Conservation (phyloP, 805 yeast genomes). For the Candida andamanensis region DNA sequence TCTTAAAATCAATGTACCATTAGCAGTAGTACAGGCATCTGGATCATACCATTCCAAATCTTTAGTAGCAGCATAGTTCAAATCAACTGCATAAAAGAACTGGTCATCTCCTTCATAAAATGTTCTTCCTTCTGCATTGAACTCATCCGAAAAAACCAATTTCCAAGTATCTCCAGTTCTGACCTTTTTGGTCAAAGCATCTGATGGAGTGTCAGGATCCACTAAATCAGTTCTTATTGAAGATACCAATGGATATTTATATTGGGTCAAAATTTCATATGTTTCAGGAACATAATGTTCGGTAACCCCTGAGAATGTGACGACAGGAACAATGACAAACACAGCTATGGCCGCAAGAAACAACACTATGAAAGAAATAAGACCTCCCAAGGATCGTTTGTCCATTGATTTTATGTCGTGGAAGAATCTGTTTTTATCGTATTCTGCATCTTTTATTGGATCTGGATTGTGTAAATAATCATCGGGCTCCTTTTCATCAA, state of each 20-base stretch:
- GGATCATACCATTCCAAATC: slow-evolving; percentile 44
- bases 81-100: slow-evolving; percentile 36
- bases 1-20: slow-evolving; percentile 31
- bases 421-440: slow-evolving; percentile 64
- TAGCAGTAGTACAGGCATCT: slow-evolving; percentile 36
- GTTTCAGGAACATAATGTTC: slow-evolving; percentile 20
- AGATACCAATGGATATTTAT: slow-evolving; percentile 30
- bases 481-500: slow-evolving; percentile 93
- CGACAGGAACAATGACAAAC: slow-evolving; percentile 75
- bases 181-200: slow-evolving; percentile 18
- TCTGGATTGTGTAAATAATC: slow-evolving; percentile 96
- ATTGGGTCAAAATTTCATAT: slow-evolving; percentile 45
- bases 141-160: slow-evolving; percentile 38
- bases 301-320: slow-evolving; percentile 74
- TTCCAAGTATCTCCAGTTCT: slow-evolving; percentile 28
- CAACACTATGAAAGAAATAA: slow-evolving; percentile 55
- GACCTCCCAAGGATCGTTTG: slow-evolving; percentile 54
- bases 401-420: slow-evolving; percentile 66
- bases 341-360: slow-evolving; percentile 59
- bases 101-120: slow-evolving; percentile 43
- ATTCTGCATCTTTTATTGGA: slow-evolving; percentile 85
- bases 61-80: slow-evolving; percentile 38
- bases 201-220: slow-evolving; percentile 39
- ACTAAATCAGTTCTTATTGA: slow-evolving; percentile 32
- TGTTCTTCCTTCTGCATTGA: slow-evolving; percentile 39